Percentiles rank a stretch among this genome's conserved stretches.
Evolutionary conservation across 1,139 yeast genomes (phyloP).

Genomic region (Diutina siamensis): DNA sequence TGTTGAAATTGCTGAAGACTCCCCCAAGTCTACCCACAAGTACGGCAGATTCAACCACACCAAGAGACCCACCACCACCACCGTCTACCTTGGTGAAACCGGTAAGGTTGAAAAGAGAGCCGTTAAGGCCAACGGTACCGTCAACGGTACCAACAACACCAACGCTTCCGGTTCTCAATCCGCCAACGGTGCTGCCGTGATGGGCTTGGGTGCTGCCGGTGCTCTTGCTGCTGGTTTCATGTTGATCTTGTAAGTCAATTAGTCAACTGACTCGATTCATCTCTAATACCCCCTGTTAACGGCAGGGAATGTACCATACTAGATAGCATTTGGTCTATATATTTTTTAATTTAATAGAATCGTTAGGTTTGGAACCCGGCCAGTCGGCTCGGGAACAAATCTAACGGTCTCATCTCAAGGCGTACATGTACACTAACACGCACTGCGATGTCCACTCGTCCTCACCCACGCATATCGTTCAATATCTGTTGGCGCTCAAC

Average conservation of each 20-base stretch:
- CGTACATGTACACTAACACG: neutral
- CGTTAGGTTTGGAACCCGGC: neutral
- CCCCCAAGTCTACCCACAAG: constrained; percentile 6
- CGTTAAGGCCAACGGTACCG: constrained; percentile 10
- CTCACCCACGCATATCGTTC: neutral
- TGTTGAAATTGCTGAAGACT: neutral
- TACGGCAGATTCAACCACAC: constrained; percentile 6
- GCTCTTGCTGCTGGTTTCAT: constrained; percentile 11
- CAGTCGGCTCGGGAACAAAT: neutral
- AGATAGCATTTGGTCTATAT: constrained; percentile 4
- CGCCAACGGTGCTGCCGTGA: constrained; percentile 12
- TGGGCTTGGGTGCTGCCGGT: constrained; percentile 11
- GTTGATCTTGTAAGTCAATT: constrained; percentile 2
- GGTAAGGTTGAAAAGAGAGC: neutral
- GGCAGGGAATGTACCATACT: neutral
- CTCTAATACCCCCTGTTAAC: constrained; percentile 3
- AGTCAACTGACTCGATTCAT: neutral
- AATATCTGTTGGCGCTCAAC: neutral
- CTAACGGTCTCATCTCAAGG: neutral
- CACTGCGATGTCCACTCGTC: neutral
- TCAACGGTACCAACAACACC: constrained; percentile 13
- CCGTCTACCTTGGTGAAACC: neutral
- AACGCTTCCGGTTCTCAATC: constrained; percentile 17
- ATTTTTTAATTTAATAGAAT: neutral
- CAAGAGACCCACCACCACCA: constrained; percentile 4